phyloP scores from a whole-genome alignment of 495 filamentous ascomycete species.

The Talaromyces thailandensis region DNA sequence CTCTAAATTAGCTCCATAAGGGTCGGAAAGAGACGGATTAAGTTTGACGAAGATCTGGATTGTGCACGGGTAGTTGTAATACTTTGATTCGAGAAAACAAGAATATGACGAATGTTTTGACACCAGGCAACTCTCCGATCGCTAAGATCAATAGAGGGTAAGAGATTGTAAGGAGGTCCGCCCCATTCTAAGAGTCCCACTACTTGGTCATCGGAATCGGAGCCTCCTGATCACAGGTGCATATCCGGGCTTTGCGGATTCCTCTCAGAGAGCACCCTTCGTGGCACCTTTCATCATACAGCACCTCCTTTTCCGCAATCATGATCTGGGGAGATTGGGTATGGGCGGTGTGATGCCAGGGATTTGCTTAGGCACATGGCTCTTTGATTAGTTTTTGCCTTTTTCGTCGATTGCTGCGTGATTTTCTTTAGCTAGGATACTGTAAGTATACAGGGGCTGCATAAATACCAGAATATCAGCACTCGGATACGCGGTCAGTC shows the following conservation, averaged over 20 bases:
- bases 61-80: slow-evolving; percentile 2
- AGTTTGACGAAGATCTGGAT: background rate
- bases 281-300: background rate
- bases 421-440: background rate
- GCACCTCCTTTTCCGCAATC: background rate
- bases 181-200: background rate
- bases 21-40: background rate
- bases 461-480: background rate
- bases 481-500: background rate
- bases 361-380: slow-evolving; percentile 8
- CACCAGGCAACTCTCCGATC: background rate
- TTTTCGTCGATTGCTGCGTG: background rate
- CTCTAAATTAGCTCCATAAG: background rate
- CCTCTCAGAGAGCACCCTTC: background rate
- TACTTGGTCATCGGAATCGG: background rate
- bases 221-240: background rate
- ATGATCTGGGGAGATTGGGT: background rate
- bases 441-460: background rate
- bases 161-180: background rate
- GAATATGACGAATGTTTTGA: background rate
- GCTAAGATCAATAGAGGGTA: background rate
- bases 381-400: slow-evolving; percentile 21
- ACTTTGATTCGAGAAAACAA: background rate
- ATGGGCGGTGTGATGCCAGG: slow-evolving; percentile 2
- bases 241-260: background rate